phyloP scores from a whole-genome alignment of 305 asterid species.

The Ajuga reptans region DNA sequence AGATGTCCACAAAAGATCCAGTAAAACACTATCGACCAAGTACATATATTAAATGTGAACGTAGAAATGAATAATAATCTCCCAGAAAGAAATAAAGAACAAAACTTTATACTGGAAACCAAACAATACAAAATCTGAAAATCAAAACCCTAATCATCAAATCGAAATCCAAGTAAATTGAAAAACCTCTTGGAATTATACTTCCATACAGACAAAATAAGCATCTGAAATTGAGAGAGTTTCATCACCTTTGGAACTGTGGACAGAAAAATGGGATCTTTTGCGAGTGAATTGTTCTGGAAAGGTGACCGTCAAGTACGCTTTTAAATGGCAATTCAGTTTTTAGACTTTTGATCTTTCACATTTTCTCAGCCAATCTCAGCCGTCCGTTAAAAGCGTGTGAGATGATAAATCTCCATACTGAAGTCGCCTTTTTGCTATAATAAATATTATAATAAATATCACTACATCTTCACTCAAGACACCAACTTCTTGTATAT shows the following conservation, averaged over 20 bases:
- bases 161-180: slow-evolving; percentile 6
- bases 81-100: not conserved
- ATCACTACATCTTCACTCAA: no score
- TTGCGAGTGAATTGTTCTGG: slow-evolving; percentile 4
- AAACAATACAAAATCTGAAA: not conserved
- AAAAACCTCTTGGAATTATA: not conserved
- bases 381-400: slow-evolving; percentile 26
- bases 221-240: slow-evolving; percentile 10
- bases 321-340: slow-evolving; percentile 19
- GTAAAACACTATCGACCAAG: not conserved
- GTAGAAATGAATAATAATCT: not conserved
- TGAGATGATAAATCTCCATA: not conserved
- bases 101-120: not conserved
- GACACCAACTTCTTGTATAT: no score
- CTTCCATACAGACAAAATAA: not conserved
- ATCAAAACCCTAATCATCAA: slow-evolving; percentile 34
- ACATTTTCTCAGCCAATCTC: slow-evolving; percentile 27
- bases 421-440: not conserved
- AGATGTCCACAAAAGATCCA: not conserved
- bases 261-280: slow-evolving; percentile 21
- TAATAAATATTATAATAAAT: no score
- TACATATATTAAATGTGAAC: not conserved
- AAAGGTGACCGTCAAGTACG: slow-evolving; percentile 26
- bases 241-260: slow-evolving; percentile 29
- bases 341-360: slow-evolving; percentile 42